Evolutionary conservation across 1,284 basidiomycete genomes (phyloP).

Genomic region (Heterobasidion parviporum): DNA sequence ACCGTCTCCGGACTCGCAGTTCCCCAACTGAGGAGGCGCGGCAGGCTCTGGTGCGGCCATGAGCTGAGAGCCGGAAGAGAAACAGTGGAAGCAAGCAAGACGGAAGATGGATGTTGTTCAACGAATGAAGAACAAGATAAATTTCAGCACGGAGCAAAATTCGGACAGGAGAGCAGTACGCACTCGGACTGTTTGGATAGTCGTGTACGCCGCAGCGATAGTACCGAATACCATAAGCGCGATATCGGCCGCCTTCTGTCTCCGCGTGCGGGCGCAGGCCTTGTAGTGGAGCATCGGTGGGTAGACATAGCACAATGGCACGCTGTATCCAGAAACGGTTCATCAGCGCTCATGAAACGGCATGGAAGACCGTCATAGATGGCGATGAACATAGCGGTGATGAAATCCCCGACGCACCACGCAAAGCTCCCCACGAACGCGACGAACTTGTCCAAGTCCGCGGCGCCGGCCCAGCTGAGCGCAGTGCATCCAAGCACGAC

Average conservation of each 20-base stretch:
- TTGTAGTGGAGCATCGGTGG: slow-evolving; percentile 92
- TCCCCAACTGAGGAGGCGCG: slow-evolving; percentile 15
- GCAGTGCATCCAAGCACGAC: slow-evolving; percentile 72
- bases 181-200: slow-evolving; percentile 70
- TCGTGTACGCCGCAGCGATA: slow-evolving; percentile 80
- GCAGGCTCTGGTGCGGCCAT: slow-evolving; percentile 24
- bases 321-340: slow-evolving; percentile 35
- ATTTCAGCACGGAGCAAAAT: neutral
- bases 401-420: slow-evolving; percentile 50
- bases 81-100: neutral
- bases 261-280: slow-evolving; percentile 72
- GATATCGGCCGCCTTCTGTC: slow-evolving; percentile 69
- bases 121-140: neutral
- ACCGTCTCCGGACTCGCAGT: neutral
- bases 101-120: neutral
- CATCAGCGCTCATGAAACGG: slow-evolving; percentile 2
- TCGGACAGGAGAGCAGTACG: slow-evolving; percentile 15
- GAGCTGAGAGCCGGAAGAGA: slow-evolving; percentile 18
- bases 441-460: slow-evolving; percentile 96
- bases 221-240: slow-evolving; percentile 78
- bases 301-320: slow-evolving; percentile 92
- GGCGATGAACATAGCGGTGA: neutral
- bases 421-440: slow-evolving; percentile 91
- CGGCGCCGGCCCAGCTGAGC: slow-evolving; percentile 80
- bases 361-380: neutral